Base-by-base conservation (phyloP, 495 filamentous ascomycete genomes). In the Neurospora sp. region DNA sequence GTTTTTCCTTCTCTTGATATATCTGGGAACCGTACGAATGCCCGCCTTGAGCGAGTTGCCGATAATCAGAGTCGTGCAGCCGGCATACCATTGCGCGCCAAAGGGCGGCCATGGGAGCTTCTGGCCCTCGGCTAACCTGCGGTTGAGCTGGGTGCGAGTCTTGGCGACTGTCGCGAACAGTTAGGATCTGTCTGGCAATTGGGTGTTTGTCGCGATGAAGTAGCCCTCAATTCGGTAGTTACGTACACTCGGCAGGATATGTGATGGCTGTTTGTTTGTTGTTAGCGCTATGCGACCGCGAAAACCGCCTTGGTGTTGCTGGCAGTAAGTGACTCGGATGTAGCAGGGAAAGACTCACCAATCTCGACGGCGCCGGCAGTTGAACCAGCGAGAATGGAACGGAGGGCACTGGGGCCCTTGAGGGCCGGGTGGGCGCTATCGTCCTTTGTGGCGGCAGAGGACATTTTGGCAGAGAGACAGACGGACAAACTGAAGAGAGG, bases 41-140 rank as follows among this genome's bases (percentile, higher is more conserved):
- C 96, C 96, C 46, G 96, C 96, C 82, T 99, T 99, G 74, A 94
- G 83, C 38, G 94, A 95, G 84, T 99, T 99, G 71, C 96, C 96
- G 75, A 98, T 94, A 69, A 99, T 96, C 81, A 98, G 84, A 35
- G 96, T 98, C 27, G 96, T 98, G 84, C 96, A 99, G 42, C 96
- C 96, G 42, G 96, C 96, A 80, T 98, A 99, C 96, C 96, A 99
- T 78, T 97, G 94, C 72, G 81, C 84, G 39, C 96, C 96, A 76
- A 98, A 98, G 37, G 93, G 92, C 40, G 96, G 96, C 92, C 93
- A 98, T 66, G 94, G 94, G n/a, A 97, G 87, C 84, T 96, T 97
- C 83, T 94, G 84, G 59, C 90, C 90, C 72, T 91, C 89, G 37
- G 91, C 84, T 77, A 98, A 84, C 81, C 90, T 89, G 77, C 92